Base-by-base conservation (phyloP, 495 filamentous ascomycete species). In the Penicillium cinerascens region DNA sequence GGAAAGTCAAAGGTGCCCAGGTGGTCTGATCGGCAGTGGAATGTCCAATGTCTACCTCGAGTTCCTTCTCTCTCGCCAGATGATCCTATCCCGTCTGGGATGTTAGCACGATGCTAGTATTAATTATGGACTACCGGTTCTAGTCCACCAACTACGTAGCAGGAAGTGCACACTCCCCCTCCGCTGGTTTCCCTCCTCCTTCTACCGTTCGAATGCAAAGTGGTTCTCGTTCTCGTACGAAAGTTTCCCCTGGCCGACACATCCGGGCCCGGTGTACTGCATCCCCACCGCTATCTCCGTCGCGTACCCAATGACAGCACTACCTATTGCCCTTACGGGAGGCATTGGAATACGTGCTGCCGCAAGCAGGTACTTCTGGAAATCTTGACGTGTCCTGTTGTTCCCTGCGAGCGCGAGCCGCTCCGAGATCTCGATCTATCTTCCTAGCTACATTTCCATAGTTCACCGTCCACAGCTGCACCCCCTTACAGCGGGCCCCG, bases 401-500 rank as follows among this genome's bases (percentile, higher is more conserved):
- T 33, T 33, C 29, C 29, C 29, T 23, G 22, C 22, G 22, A 23
- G 22, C 22, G 29, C 29, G 29, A 33, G 29, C 29, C 10, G 29
- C 29, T 13, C 29, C 29, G 29, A 33, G 29, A 33, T 33, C 29
- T 3, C 11, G 8, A 13, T 33, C 29, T 33, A 33, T 33, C 29
- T 15, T 33, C 29, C 29, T 33, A 33, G 8, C 29, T 33, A 33
- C 11, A 33, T 29, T 5, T 29, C 29, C 29, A 33, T 33, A 33
- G 29, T 33, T 33, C 29, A 29, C 26, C 26, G 29, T 29, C 26
- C 36, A 38, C 16, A 16, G 36, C 16, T 27, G 25, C 17, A 16
- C 42, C 45, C 50, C 46, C 50, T 59, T 60, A 63, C 45, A 61
- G 57, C 23, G 60, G 63, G n/a, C 58, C 56, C 38, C 49, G 59